Evolutionary conservation across 208 protist genomes (phyloP).

Genomic region (Balamuthia mandrillaris): DNA sequence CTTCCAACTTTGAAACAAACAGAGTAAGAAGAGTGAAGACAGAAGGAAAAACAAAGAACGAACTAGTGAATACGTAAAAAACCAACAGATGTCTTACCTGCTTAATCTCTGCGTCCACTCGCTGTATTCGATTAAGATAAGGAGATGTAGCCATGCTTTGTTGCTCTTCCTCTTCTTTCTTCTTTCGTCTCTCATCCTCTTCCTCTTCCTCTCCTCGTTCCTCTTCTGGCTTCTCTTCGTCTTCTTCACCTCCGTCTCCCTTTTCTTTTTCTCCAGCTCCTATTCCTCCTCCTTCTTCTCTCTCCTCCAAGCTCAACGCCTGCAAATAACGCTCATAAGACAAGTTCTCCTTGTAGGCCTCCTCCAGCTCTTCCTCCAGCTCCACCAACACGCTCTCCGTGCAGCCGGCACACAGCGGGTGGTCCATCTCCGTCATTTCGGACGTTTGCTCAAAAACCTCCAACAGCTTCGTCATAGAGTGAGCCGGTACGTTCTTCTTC

Average conservation of each 20-base stretch:
- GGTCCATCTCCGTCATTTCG: conserved; percentile 12
- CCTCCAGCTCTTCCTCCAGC: conserved; percentile 17
- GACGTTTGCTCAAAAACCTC: too few relatives aligned
- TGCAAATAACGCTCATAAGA: background rate
- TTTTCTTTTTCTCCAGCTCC: background rate
- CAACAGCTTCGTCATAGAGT: too few relatives aligned
- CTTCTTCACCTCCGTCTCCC: background rate
- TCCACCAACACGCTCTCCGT: background rate
- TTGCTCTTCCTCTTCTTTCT: background rate
- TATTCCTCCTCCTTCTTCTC: background rate
- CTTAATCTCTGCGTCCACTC: background rate
- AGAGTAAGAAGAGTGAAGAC: background rate
- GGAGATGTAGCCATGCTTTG: background rate
- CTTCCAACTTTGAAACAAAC: background rate
- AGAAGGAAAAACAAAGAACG: background rate
- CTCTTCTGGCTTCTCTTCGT: background rate
- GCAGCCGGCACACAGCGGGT: conserved; percentile 41
- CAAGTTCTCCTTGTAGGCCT: background rate
- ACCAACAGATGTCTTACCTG: background rate
- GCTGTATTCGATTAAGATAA: background rate
- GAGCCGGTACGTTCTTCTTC: too few relatives aligned
- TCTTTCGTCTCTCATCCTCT: background rate
- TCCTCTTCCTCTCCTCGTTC: background rate
- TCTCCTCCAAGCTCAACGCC: background rate
- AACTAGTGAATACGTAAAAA: background rate